These are phyloP conservation scores for Madurella mycetomatis DNA, from an alignment of 2,329 filamentous ascomycete genomes.

Conservation along the genomic window DNA sequence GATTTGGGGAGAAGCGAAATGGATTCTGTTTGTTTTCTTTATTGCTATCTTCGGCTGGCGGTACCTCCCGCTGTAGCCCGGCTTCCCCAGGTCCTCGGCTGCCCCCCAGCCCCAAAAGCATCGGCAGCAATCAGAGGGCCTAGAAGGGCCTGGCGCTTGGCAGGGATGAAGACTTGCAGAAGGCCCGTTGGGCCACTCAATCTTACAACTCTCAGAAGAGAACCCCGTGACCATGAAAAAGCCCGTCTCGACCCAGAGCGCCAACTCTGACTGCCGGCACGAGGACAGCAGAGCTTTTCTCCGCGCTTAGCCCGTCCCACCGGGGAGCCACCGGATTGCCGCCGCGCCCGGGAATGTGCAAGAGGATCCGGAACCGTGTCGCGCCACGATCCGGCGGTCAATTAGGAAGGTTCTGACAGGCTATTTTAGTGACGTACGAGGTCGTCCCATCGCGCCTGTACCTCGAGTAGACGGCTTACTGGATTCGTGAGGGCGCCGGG, in stretches of 20 bases:
- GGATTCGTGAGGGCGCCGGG: slow-evolving; percentile 12
- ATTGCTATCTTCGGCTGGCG: too few relatives aligned
- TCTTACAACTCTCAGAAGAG: slow-evolving; percentile 7
- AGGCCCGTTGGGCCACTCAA: slow-evolving; percentile 8
- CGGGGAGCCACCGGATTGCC: neutral
- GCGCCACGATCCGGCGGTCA: slow-evolving; percentile 15
- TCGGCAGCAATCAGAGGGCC: neutral
- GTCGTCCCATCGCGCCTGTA: slow-evolving; percentile 3
- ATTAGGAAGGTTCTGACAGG: neutral
- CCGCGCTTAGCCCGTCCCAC: slow-evolving; percentile 3
- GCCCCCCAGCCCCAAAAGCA: slow-evolving; percentile 13
- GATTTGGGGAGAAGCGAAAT: too few relatives aligned
- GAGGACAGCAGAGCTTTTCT: slow-evolving; percentile 25
- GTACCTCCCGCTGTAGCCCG: too few relatives aligned
- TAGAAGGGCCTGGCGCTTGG: slow-evolving; percentile 23
- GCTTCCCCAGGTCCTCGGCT: neutral
- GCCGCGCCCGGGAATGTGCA: too few relatives aligned
- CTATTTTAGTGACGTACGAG: neutral
- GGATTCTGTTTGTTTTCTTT: too few relatives aligned
- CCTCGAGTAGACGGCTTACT: slow-evolving; percentile 1
- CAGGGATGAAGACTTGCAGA: slow-evolving; percentile 17
- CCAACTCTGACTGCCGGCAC: slow-evolving; percentile 15
- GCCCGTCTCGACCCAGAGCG: neutral
- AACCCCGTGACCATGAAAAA: slow-evolving; percentile 20
- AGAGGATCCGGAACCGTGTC: neutral